phyloP scores from a whole-genome alignment of 345 rosid genomes.

The Triadica sebifera region DNA sequence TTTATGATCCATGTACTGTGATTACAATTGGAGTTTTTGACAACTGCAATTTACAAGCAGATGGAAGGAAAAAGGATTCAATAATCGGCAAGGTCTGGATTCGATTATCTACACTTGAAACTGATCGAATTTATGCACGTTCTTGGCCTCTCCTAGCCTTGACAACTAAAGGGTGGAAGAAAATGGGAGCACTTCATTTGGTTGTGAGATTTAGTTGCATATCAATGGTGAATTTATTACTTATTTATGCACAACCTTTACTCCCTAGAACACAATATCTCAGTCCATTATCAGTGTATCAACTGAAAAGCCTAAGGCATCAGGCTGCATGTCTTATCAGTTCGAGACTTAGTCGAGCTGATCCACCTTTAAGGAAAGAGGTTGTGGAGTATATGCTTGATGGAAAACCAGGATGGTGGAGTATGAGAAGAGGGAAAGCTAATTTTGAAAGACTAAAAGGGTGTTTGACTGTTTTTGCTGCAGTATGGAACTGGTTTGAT shows the following conservation, averaged over 20 bases:
- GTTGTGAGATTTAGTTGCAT: constrained; percentile 47
- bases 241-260: constrained; percentile 41
- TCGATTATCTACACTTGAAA: constrained; percentile 45
- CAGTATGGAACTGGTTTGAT: constrained; percentile 39
- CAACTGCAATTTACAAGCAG: constrained; percentile 35
- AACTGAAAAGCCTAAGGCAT: constrained; percentile 43
- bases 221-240: constrained; percentile 30
- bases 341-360: constrained; percentile 36
- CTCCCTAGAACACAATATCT: constrained; percentile 43
- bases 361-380: constrained; percentile 49
- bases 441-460: constrained; percentile 40
- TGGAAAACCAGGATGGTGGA: constrained; percentile 39
- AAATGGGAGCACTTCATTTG: constrained; percentile 53
- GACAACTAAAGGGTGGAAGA: constrained; percentile 44
- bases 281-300: constrained; percentile 42
- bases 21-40: constrained; percentile 43
- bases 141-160: constrained; percentile 48
- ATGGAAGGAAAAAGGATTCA: constrained; percentile 33
- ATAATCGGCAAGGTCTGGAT: constrained; percentile 56
- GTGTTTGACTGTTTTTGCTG: constrained; percentile 24
- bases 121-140: constrained; percentile 40
- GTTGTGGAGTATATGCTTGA: constrained; percentile 57
- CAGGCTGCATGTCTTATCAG: constrained; percentile 37
- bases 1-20: constrained; percentile 44
- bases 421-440: constrained; percentile 45